These are phyloP conservation scores for Trichomonascaceae sp. DNA, from an alignment of 1,139 yeast species.

Conservation along the genomic window DNA sequence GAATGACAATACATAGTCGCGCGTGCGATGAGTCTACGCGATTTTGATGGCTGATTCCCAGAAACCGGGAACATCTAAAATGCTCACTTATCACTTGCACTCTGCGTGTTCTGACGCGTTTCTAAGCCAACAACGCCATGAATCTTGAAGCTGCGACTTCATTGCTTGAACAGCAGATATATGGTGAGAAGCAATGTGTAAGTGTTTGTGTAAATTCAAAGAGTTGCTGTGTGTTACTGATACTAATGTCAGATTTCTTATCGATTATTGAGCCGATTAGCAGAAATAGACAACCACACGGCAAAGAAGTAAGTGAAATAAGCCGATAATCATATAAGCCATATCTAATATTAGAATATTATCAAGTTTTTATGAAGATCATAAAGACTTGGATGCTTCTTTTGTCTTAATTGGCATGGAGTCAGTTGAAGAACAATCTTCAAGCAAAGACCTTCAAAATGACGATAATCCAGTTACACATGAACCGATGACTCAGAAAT, in stretches of 20 bases:
- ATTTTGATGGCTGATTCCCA: too few relatives aligned
- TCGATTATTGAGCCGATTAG: conserved; percentile 25
- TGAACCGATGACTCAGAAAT: not conserved
- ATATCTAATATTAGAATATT: conserved; percentile 13
- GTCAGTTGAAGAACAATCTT: not conserved
- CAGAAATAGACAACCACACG: conserved; percentile 19
- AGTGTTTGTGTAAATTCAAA: not conserved
- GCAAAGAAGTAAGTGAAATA: conserved; percentile 24
- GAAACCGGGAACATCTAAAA: too few relatives aligned
- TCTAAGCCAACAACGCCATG: not conserved
- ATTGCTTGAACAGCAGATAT: conserved; percentile 2
- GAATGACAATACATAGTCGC: too few relatives aligned
- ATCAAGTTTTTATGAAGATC: conserved; percentile 15
- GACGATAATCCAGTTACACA: not conserved
- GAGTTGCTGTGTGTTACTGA: not conserved
- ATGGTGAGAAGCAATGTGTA: conserved; percentile 7
- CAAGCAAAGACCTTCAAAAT: conserved; percentile 1
- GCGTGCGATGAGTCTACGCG: too few relatives aligned
- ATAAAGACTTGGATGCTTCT: conserved; percentile 16
- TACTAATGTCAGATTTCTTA: conserved; percentile 21
- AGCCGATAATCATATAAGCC: not conserved
- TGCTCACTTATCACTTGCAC: not conserved
- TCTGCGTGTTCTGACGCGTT: not conserved
- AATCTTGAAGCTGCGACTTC: not conserved
- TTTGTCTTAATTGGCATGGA: conserved; percentile 14